These are phyloP conservation scores for Kazachstania africana DNA, from an alignment of 805 yeast species.

Conservation along the genomic window DNA sequence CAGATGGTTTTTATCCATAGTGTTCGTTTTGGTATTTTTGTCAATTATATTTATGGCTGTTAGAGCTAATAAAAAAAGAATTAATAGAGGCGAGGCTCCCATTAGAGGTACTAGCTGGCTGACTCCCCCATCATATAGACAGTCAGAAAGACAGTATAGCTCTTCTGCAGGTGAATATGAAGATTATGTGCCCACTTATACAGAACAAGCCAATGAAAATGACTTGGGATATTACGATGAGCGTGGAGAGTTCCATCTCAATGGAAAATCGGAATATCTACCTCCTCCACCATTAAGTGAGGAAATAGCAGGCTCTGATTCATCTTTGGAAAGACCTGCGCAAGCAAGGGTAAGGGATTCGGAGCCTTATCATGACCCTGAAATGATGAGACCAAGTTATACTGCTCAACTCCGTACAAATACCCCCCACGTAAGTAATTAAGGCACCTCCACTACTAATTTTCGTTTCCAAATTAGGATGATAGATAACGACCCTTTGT, in stretches of 20 bases:
- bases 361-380: slow-evolving; percentile 9
- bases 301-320: slow-evolving; percentile 28
- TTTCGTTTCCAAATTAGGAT: too few species aligned
- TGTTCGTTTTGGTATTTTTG: slow-evolving; percentile 39
- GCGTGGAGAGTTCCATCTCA: slow-evolving; percentile 39
- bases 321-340: slow-evolving; percentile 30
- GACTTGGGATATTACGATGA: slow-evolving; percentile 73
- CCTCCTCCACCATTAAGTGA: slow-evolving; percentile 34
- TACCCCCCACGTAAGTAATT: too few species aligned
- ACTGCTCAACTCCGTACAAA: too few species aligned
- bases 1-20: slow-evolving; percentile 56
- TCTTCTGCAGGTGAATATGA: slow-evolving; percentile 17
- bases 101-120: slow-evolving; percentile 74
- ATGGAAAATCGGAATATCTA: slow-evolving; percentile 22
- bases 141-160: slow-evolving; percentile 48
- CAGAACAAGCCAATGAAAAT: slow-evolving; percentile 51
- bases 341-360: slow-evolving; percentile 9
- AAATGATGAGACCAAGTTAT: slow-evolving; percentile 10
- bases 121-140: slow-evolving; percentile 70
- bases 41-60: slow-evolving; percentile 40
- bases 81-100: slow-evolving; percentile 37
- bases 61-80: slow-evolving; percentile 42
- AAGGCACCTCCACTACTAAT: too few species aligned
- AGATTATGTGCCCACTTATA: slow-evolving; percentile 57
- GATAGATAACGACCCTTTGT: too few species aligned